phyloP scores from a whole-genome alignment of 176 grass and related monocot species.

The Eremochloa ophiuroides region DNA sequence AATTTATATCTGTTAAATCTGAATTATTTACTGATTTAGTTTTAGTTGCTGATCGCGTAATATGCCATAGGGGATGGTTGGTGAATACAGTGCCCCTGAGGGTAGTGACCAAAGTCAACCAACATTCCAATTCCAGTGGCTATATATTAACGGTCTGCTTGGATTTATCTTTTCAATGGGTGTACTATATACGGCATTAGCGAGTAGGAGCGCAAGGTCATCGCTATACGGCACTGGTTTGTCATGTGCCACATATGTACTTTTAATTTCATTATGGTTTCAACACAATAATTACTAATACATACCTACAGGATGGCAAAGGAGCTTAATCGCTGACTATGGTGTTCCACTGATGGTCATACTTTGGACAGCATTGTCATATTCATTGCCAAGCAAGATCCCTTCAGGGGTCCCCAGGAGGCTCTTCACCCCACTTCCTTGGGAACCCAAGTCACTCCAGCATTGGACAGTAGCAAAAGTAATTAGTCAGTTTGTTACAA shows the following conservation, averaged over 20 bases:
- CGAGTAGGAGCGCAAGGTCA: slow-evolving; percentile 46
- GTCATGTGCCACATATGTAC: slow-evolving; percentile 11
- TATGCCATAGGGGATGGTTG: slow-evolving; percentile 50
- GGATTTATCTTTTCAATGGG: slow-evolving; percentile 72
- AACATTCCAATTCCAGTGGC: slow-evolving; percentile 57
- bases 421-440: slow-evolving; percentile 71
- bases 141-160: slow-evolving; percentile 75
- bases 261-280: slow-evolving; percentile 4
- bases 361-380: slow-evolving; percentile 78
- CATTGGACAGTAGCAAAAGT: slow-evolving; percentile 80
- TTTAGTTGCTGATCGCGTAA: slow-evolving; percentile 4
- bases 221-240: slow-evolving; percentile 80
- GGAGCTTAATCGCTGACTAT: slow-evolving; percentile 82
- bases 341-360: slow-evolving; percentile 79
- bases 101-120: slow-evolving; percentile 44
- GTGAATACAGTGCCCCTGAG: slow-evolving; percentile 71
- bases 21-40: neutral
- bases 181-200: slow-evolving; percentile 53
- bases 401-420: slow-evolving; percentile 68
- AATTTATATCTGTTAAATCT: neutral
- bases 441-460: slow-evolving; percentile 59
- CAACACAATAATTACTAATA: slow-evolving; percentile 20
- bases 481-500: slow-evolving; percentile 17
- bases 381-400: slow-evolving; percentile 57
- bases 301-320: slow-evolving; percentile 64